Evolutionary conservation across 345 rosid species (phyloP), one percentile per base, ranked within the genome.

Genomic region (Reutealis trisperma): DNA sequence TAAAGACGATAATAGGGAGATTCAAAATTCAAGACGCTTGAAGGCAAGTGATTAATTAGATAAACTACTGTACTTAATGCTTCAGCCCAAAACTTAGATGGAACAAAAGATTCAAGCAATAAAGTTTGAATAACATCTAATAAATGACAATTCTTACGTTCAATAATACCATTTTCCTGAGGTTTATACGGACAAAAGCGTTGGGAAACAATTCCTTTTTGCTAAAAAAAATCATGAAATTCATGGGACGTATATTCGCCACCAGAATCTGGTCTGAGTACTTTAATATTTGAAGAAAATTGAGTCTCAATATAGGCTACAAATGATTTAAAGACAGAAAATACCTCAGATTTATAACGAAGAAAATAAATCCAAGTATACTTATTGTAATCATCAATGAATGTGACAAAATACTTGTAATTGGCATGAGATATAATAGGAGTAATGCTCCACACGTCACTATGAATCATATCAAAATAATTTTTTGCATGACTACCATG

Each of bases 381-480:
- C n/a, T n/a, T n/a, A n/a, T n/a, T n/a, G n/a, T n/a, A n/a, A n/a
- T n/a, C n/a, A n/a, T n/a, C n/a, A n/a, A n/a, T n/a, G n/a, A n/a
- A n/a, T n/a, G n/a, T n/a, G n/a, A n/a, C n/a, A n/a, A n/a, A n/a
- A n/a, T n/a, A n/a, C n/a, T n/a, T n/a, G n/a, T n/a, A n/a, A n/a
- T n/a, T n/a, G n/a, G 71, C 60, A 18, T 66, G 21, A 25, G 58
- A 75, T 34, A 68, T 27, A 67, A 75, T 11, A 15, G 11, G 65
- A 7, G 72, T 24, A n/a, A 44, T 30, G 21, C 62, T 61, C 69
- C 70, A 68, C 25, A 77, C 41, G 45, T 76, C 73, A 68, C 49
- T 59, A 60, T 68, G 41, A 27, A 72, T 59, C 24, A 72, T 59
- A 27, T 27, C 30, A 27, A 27, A 27, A 27, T 27, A 27, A 1